Percentiles rank a stretch among this genome's conserved stretches.
These are phyloP conservation scores for Parastagonospora nodorum DNA, from an alignment of 2,329 filamentous ascomycete species.

Conservation along the genomic window DNA sequence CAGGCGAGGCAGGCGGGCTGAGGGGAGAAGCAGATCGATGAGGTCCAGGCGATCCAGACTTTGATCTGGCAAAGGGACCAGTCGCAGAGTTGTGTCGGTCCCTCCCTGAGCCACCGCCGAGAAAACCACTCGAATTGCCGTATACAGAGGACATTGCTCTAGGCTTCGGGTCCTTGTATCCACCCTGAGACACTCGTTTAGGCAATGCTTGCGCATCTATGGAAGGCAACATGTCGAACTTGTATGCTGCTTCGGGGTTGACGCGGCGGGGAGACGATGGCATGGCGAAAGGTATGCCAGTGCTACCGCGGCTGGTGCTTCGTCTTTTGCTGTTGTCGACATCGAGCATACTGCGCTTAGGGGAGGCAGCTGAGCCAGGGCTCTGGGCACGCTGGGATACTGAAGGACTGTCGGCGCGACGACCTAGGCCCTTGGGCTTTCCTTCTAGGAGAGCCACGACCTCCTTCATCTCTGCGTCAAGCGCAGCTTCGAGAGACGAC, in stretches of 20 bases:
- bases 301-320: slow-evolving; percentile 41
- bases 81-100: slow-evolving; percentile 48
- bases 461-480: slow-evolving; percentile 78
- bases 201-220: slow-evolving; percentile 50
- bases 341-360: slow-evolving; percentile 57
- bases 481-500: slow-evolving; percentile 72
- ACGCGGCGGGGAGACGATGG: slow-evolving; percentile 42
- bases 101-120: slow-evolving; percentile 23
- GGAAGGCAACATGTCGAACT: slow-evolving; percentile 54
- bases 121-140: slow-evolving; percentile 30
- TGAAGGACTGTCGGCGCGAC: slow-evolving; percentile 35
- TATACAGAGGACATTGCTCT: slow-evolving; percentile 55
- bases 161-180: slow-evolving; percentile 45
- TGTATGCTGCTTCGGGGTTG: slow-evolving; percentile 48
- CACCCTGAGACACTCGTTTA: slow-evolving; percentile 50
- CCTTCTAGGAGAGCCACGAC: slow-evolving; percentile 72
- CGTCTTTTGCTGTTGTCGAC: slow-evolving; percentile 32
- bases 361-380: slow-evolving; percentile 60
- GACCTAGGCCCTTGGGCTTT: slow-evolving; percentile 28
- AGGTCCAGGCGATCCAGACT: slow-evolving; percentile 48
- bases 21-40: slow-evolving; percentile 48
- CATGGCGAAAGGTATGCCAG: slow-evolving; percentile 34
- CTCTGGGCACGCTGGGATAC: slow-evolving; percentile 56
- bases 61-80: slow-evolving; percentile 42
- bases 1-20: slow-evolving; percentile 56